phyloP scores from a whole-genome alignment of 768 basidiomycete genomes.

The Suillus subaureus region DNA sequence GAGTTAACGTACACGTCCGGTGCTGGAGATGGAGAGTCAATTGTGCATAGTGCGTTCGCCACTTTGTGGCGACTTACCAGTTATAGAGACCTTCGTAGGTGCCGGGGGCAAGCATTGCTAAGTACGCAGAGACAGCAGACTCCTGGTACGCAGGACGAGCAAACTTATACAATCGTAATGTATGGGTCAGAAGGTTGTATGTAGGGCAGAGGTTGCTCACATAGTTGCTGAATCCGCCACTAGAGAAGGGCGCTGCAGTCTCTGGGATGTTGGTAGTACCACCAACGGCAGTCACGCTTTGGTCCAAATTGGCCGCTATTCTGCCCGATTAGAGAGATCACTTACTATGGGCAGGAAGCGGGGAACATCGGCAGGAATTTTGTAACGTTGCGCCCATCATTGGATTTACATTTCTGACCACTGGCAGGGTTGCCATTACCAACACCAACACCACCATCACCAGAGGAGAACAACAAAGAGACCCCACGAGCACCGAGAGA shows the following conservation, averaged over 20 bases:
- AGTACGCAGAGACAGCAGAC: conserved; percentile 43
- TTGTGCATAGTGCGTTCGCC: neutral
- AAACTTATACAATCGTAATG: conserved; percentile 40
- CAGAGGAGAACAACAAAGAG: conserved; percentile 65
- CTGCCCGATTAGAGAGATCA: neutral
- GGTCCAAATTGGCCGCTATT: neutral
- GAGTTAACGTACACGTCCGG: conserved; percentile 51
- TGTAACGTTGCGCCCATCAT: conserved; percentile 56
- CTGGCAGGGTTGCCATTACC: conserved; percentile 52
- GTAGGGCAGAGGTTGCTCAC: conserved; percentile 36
- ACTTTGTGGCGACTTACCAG: conserved; percentile 37
- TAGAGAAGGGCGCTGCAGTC: conserved; percentile 60
- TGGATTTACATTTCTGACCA: conserved; percentile 53
- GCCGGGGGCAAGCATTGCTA: conserved; percentile 46
- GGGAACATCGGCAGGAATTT: conserved; percentile 65
- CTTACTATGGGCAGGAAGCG: conserved; percentile 58
- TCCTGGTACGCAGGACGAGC: conserved; percentile 56
- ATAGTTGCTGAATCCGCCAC: conserved; percentile 54
- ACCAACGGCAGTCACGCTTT: conserved; percentile 72
- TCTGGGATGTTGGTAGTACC: conserved; percentile 65
- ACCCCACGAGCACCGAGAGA: conserved; percentile 69
- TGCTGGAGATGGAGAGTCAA: conserved; percentile 29
- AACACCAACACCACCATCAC: conserved; percentile 73
- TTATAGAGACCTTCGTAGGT: conserved; percentile 65
- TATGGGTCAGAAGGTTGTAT: neutral